Evolutionary conservation across 208 protist genomes (phyloP), one percentile per base, ranked within the genome.

Genomic region (Giardia muris): DNA sequence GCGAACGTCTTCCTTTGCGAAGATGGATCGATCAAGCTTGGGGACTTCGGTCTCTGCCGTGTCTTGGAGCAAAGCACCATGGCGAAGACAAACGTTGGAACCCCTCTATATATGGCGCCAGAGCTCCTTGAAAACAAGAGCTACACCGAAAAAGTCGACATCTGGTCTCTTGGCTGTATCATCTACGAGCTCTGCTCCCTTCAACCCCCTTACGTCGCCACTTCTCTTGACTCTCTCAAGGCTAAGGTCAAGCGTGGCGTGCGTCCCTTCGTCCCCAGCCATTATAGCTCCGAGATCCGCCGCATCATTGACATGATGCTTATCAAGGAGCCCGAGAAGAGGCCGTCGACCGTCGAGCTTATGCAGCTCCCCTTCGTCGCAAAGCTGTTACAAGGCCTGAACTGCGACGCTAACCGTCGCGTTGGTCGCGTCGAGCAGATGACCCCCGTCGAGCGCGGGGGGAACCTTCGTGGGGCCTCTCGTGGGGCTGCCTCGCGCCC

Each of bases 211-310:
- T 90, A 90, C n/a, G 87, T 90, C 4, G 87, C 87, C 0, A 95
- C 94, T 46, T 97, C 95, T 93, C 97, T 98, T 96, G 96, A 97
- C 47, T 95, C 96, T 91, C 95, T 98, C 1, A 97, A 97, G 95
- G 95, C 96, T 67, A 95, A 96, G 92, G 97, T 98, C 91, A 95
- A 97, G 2, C 95, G 96, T 87, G 95, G 95, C 2, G 92, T 92
- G 39, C 97, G 97, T 92, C 90, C 96, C 0, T 95, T 96, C 46
- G 94, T 98, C 30, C 95, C 96, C 4, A 90, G 95, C 0, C 89
- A 88, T 87, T 98, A 97, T 93, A 96, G 94, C 1, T 44, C 44
- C 44, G 93, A 95, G 42, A 1, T 96, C n/a, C 46, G 92, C n/a
- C 22, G 44, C 43, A 46, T 94, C 2, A 93, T 95, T 43, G 89